Base-by-base conservation (phyloP, 768 basidiomycete species). In the Mrakia gelida region DNA sequence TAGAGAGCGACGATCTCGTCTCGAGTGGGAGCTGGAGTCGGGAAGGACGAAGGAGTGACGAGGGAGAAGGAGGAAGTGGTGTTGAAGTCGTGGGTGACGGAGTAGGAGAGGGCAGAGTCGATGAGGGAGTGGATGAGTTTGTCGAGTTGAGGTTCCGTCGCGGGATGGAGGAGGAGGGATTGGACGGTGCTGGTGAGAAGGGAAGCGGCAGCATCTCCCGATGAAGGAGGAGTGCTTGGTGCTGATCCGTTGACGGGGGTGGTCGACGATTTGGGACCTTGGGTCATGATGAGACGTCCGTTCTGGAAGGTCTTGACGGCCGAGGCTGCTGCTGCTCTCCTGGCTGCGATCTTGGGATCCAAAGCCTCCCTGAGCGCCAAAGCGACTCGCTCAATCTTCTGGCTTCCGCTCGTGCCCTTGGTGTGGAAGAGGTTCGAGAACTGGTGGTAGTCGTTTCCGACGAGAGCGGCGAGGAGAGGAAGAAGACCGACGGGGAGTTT, bases 391-490 rank as follows among this genome's bases (percentile, higher is more conserved):
- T 78, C 77, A 63, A 78, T 61, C 43, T 61, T 56, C 34, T 78
- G 71, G 21, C 54, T 65, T 26, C 72, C 49, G 65, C 16, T 78
- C 1, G 71, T 13, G 3, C 65, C 72, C 18, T 61, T 63, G 54
- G 72, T 52, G 30, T 78, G 77, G 54, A 78, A 67, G 15, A 30
- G 21, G 13, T 63, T 23, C 3, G 21, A 15, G 43, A 61, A 71
- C 61, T 73, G 52, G 63, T 54, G 43, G 70, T 75, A 75, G 43
- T 79, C 78, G 70, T 79, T 79, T 56, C 78, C 78, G 56, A 63
- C 73, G n/a, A 79, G 73, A n/a, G 73, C 73, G 16, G 68, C 73
- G 43, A 79, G 75, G 21, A 79, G 74, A 15, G 78, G 78, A 32
- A 79, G 78, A 8, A 79, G 63, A 30, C 61, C 59, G 28, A 75